Conservation (phyloP, 2,329 filamentous ascomycete species). For the Aspergillus sp. region DNA sequence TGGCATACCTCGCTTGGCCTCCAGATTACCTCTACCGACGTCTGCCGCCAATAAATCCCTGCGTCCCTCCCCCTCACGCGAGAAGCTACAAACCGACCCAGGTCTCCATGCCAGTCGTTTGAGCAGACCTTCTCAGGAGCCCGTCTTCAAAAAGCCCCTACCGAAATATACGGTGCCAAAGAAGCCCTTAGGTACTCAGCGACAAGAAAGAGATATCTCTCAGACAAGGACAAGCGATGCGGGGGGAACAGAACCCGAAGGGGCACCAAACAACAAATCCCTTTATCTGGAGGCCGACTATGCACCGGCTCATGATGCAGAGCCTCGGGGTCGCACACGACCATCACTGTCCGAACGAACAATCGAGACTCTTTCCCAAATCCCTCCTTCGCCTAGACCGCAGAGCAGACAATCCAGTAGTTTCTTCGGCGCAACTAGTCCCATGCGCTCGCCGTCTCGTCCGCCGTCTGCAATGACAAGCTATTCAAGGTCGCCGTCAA, state of each 20-base stretch:
- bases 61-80: conserved; percentile 51
- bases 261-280: conserved; percentile 10
- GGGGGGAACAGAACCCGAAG: conserved; percentile 19
- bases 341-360: conserved; percentile 72
- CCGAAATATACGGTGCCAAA: conserved; percentile 29
- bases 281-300: conserved; percentile 20
- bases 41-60: conserved; percentile 44
- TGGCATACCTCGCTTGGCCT: conserved; percentile 53
- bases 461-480: conserved; percentile 62
- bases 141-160: conserved; percentile 38
- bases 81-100: conserved; percentile 47
- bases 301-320: conserved; percentile 19
- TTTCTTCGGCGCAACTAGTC: conserved; percentile 69
- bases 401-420: conserved; percentile 67
- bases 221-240: conserved; percentile 24
- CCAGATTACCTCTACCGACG: conserved; percentile 55
- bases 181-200: conserved; percentile 22
- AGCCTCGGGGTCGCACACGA: conserved; percentile 30
- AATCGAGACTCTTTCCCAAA: conserved; percentile 75
- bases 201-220: conserved; percentile 25
- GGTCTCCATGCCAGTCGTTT: conserved; percentile 41
- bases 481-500: conserved; percentile 41
- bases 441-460: conserved; percentile 64
- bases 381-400: conserved; percentile 75
- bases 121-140: conserved; percentile 43